These are phyloP conservation scores for Pugionium cornutum DNA, from an alignment of 345 rosid species.

Conservation along the genomic window DNA sequence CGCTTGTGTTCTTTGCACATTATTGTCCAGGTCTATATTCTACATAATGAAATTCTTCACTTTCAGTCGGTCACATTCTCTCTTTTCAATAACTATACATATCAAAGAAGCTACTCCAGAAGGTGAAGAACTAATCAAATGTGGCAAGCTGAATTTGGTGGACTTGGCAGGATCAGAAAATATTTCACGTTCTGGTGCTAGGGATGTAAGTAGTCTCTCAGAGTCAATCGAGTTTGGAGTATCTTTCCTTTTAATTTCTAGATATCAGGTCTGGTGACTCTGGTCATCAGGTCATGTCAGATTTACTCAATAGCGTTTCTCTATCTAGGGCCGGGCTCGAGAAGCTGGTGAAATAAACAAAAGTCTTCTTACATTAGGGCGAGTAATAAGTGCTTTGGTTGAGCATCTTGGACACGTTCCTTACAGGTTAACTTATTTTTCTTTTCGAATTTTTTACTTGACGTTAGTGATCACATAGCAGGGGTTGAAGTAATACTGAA, in stretches of 20 bases:
- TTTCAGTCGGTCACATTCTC: constrained; percentile 96
- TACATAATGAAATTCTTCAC: constrained; percentile 10
- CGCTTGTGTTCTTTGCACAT: constrained; percentile 20
- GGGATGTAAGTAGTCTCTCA: constrained; percentile 60
- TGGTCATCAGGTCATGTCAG: constrained; percentile 4
- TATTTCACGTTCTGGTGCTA: constrained; percentile 99
- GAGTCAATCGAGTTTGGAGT: background rate
- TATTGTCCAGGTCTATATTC: background rate
- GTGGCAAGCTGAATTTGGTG: constrained; percentile 96
- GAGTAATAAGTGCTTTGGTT: constrained; percentile 97
- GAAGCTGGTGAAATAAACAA: constrained; percentile 99
- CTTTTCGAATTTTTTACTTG: background rate
- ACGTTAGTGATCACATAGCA: background rate
- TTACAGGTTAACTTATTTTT: constrained; percentile 56
- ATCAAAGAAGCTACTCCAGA: constrained; percentile 98
- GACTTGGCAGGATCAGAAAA: constrained; percentile 99
- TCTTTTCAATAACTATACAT: constrained; percentile 94
- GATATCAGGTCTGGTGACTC: background rate
- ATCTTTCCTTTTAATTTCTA: background rate
- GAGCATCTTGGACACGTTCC: constrained; percentile 99
- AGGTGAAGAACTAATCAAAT: constrained; percentile 97
- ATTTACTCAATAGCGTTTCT: constrained; percentile 7
- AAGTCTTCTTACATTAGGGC: constrained; percentile 92
- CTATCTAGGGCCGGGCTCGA: constrained; percentile 87
- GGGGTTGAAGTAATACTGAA: background rate